These are phyloP conservation scores for Kurtzmaniella natalensis DNA, from an alignment of 1,139 yeast species.

Conservation along the genomic window DNA sequence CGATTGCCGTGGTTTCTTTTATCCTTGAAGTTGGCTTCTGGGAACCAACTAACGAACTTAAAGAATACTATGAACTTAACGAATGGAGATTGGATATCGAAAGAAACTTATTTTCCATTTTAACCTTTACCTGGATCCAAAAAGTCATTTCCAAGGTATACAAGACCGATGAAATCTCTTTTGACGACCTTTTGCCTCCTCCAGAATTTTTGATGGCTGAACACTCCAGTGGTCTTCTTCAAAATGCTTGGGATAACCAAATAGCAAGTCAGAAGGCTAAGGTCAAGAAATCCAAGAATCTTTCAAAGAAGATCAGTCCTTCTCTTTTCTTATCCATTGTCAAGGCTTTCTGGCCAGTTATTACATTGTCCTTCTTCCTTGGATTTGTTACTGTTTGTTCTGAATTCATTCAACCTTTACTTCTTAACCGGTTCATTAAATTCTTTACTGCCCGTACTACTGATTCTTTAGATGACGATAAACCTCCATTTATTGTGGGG, in stretches of 20 bases:
- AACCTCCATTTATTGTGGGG: slow-evolving; percentile 20
- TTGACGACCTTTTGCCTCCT: slow-evolving; percentile 18
- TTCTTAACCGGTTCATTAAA: slow-evolving; percentile 19
- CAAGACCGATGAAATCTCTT: slow-evolving; percentile 16
- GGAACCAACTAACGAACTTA: slow-evolving; percentile 36
- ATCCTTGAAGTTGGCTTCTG: slow-evolving; percentile 17
- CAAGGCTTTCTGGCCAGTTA: slow-evolving; percentile 10
- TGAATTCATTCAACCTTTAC: slow-evolving; percentile 18
- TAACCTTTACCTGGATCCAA: slow-evolving; percentile 24
- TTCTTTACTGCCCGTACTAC: slow-evolving; percentile 13
- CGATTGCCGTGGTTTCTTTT: slow-evolving; percentile 11
- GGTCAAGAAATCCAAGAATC: neutral
- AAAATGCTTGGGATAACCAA: slow-evolving; percentile 6
- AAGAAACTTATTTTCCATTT: slow-evolving; percentile 15
- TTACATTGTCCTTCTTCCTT: slow-evolving; percentile 9
- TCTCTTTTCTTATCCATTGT: slow-evolving; percentile 16
- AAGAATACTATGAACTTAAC: slow-evolving; percentile 32
- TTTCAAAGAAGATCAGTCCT: neutral
- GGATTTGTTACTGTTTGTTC: slow-evolving; percentile 13
- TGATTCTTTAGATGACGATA: slow-evolving; percentile 4
- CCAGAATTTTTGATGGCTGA: slow-evolving; percentile 6
- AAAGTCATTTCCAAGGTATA: slow-evolving; percentile 21
- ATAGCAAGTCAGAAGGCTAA: slow-evolving; percentile 5
- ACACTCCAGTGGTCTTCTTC: slow-evolving; percentile 2
- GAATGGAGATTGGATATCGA: slow-evolving; percentile 23